A percentile compares a stretch with the other conserved stretches of the same genome.
These are phyloP conservation scores for Candolleomyces aberdarensis DNA, from an alignment of 768 basidiomycete species.

Conservation along the genomic window DNA sequence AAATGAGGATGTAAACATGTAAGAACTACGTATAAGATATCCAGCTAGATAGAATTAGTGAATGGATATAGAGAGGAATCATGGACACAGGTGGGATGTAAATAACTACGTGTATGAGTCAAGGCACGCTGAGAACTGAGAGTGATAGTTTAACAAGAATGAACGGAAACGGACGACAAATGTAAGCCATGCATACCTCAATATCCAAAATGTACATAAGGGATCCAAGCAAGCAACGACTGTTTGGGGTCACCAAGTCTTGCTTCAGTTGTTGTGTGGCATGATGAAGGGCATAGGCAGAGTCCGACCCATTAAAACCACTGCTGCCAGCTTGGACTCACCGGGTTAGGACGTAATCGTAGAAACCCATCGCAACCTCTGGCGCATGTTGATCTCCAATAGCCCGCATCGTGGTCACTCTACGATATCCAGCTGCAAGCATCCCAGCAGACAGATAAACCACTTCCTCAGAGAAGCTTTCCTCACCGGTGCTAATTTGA, in stretches of 20 bases:
- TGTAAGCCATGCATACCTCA: background rate
- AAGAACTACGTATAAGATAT: no score
- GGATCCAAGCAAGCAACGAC: background rate
- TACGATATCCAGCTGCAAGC: slow-evolving; percentile 24
- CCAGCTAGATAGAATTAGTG: no score
- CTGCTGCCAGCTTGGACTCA: background rate
- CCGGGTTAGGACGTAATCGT: slow-evolving; percentile 13
- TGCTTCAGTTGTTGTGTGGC: slow-evolving; percentile 10
- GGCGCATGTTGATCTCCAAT: slow-evolving; percentile 31
- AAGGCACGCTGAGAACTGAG: no score
- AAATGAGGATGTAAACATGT: no score
- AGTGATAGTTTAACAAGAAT: no score
- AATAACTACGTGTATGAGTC: no score
- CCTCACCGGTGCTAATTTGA: slow-evolving; percentile 30
- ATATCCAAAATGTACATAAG: background rate
- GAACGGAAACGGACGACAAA: no score
- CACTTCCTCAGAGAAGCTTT: slow-evolving; percentile 28
- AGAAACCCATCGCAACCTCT: slow-evolving; percentile 24
- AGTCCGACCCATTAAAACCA: slow-evolving; percentile 3
- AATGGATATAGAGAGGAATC: no score
- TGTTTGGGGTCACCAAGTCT: background rate
- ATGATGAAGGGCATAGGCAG: slow-evolving; percentile 16
- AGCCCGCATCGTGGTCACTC: slow-evolving; percentile 41
- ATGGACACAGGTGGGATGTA: no score
- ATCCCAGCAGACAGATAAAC: slow-evolving; percentile 39